phyloP scores from a whole-genome alignment of 1,284 basidiomycete species.

The Stygiomarasmius scandens region DNA sequence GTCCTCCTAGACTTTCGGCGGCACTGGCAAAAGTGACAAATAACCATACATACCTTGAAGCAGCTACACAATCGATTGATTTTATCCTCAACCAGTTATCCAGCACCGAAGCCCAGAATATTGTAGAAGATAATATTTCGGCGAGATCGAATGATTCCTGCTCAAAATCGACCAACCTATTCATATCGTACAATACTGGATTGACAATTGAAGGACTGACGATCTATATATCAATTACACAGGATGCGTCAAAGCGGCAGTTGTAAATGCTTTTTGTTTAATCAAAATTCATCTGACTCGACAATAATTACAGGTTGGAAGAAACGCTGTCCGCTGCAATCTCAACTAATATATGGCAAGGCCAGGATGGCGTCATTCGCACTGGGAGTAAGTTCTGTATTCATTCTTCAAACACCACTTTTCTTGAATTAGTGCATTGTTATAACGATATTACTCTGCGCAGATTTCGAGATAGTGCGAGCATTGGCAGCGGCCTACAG shows the following conservation, averaged over 20 bases:
- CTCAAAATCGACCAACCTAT: too few relatives aligned
- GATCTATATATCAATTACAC: too few relatives aligned
- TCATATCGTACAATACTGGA: too few relatives aligned
- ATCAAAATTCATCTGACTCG: too few relatives aligned
- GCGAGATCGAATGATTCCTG: not conserved
- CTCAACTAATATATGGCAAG: slow-evolving; percentile 3
- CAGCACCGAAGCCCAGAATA: slow-evolving; percentile 3
- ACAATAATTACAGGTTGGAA: too few relatives aligned
- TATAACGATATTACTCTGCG: not conserved
- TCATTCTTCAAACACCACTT: not conserved
- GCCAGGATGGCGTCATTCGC: slow-evolving; percentile 7
- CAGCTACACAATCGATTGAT: slow-evolving; percentile 7
- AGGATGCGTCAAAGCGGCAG: too few relatives aligned
- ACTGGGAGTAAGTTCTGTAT: not conserved
- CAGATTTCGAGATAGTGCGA: slow-evolving; percentile 4
- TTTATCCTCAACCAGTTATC: slow-evolving; percentile 13
- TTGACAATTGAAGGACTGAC: too few relatives aligned
- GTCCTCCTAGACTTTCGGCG: slow-evolving; percentile 13
- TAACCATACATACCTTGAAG: slow-evolving; percentile 13
- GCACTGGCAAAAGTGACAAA: slow-evolving; percentile 10
- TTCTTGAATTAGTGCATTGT: not conserved
- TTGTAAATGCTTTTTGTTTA: too few relatives aligned
- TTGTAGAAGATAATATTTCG: slow-evolving; percentile 13
- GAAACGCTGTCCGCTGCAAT: too few relatives aligned
- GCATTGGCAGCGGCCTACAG: slow-evolving; percentile 9